Percentiles rank a stretch among this genome's conserved stretches.
Conservation (phyloP, 306 rosid species). For the Aeschynomene evenia region DNA sequence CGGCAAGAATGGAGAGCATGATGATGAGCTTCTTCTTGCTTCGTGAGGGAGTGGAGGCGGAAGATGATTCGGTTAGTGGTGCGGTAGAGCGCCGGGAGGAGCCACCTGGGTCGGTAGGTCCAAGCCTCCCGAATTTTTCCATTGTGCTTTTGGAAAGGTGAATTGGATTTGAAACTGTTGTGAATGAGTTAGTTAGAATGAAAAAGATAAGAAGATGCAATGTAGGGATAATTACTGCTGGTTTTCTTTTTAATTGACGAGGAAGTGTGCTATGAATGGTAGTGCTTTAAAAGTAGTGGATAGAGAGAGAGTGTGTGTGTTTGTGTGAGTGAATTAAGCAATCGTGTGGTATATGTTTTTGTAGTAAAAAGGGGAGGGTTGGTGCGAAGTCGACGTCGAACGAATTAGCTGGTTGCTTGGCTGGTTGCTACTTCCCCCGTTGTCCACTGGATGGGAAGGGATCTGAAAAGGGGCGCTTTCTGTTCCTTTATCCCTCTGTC, state of each 20-base stretch:
- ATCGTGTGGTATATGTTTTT: background rate
- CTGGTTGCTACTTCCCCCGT: slow-evolving; percentile 56
- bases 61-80: slow-evolving; percentile 14
- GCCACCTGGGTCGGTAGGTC: slow-evolving; percentile 44
- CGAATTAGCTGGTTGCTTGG: slow-evolving; percentile 44
- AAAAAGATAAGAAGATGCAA: background rate
- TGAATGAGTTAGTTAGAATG: background rate
- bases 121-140: slow-evolving; percentile 52
- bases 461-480: background rate
- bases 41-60: background rate
- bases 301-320: background rate
- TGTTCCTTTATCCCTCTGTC: background rate
- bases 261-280: background rate
- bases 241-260: background rate
- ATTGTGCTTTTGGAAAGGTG: background rate
- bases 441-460: slow-evolving; percentile 34
- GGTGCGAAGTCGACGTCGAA: slow-evolving; percentile 64
- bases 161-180: background rate
- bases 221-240: background rate
- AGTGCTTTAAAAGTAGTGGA: background rate
- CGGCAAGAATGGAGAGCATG: slow-evolving; percentile 50
- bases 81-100: slow-evolving; percentile 42
- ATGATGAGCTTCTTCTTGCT: slow-evolving; percentile 42
- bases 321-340: background rate
- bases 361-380: slow-evolving; percentile 34